Evolutionary conservation across 192 early-diverging fungal species (phyloP).

Genomic region (Dimargaris xerosporica): DNA sequence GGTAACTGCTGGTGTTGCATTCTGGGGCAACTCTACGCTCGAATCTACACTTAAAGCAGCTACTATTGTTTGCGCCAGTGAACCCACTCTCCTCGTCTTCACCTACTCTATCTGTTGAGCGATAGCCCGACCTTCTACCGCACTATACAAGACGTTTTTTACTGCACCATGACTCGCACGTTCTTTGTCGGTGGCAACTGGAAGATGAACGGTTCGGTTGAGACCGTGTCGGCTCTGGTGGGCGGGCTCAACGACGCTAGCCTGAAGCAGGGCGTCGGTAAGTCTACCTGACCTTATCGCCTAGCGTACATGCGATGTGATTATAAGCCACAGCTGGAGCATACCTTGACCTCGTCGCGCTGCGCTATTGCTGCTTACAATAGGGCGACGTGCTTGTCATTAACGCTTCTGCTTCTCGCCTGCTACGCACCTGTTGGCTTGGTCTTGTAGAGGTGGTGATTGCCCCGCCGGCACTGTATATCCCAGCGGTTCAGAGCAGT

Average conservation of each 20-base stretch:
- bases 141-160: no score
- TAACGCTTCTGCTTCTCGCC: not conserved
- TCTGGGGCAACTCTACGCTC: no score
- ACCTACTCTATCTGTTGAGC: no score
- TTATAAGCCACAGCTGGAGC: no score
- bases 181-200: conserved; percentile 84
- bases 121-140: no score
- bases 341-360: no score
- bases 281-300: conserved; percentile 16
- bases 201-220: conserved; percentile 93
- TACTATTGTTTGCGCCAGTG: no score
- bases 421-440: conserved; percentile 1
- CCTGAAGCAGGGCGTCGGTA: conserved; percentile 53
- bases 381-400: no score
- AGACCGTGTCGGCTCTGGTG: conserved; percentile 59
- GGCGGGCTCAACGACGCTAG: conserved; percentile 57
- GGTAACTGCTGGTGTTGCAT: no score
- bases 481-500: conserved; percentile 59
- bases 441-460: conserved; percentile 81
- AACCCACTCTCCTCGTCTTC: no score
- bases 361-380: no score
- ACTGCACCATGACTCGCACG: conserved; percentile 47
- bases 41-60: no score
- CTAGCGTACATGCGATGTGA: conserved; percentile 2
- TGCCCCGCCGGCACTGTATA: conserved; percentile 84